Conservation (phyloP, 2,329 filamentous ascomycete species). For the Helotiales sp. region DNA sequence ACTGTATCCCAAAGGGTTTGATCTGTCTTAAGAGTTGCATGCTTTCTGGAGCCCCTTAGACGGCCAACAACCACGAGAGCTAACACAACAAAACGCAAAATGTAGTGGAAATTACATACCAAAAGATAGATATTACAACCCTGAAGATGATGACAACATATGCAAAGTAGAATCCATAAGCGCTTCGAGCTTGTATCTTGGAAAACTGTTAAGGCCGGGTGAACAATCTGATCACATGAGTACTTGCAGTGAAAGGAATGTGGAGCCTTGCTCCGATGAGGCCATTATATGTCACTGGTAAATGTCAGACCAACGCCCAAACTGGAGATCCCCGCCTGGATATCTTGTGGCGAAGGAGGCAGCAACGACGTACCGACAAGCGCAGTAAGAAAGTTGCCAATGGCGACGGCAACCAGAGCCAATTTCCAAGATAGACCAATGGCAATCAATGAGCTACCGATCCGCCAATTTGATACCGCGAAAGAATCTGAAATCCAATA, state of each 20-base stretch:
- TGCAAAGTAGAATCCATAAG: conserved; percentile 32
- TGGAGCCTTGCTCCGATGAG: conserved; percentile 30
- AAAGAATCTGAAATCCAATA: conserved; percentile 29
- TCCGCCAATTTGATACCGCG: conserved; percentile 22
- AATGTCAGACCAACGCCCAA: background rate
- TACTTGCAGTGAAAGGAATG: conserved; percentile 27
- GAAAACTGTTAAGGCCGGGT: background rate
- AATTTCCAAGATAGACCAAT: conserved; percentile 25
- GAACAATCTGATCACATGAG: background rate
- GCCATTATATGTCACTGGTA: conserved; percentile 22
- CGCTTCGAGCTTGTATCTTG: conserved; percentile 27
- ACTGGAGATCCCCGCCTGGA: background rate
- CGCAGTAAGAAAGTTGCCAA: conserved; percentile 22
- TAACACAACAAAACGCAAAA: too few relatives aligned
- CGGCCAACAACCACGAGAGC: too few relatives aligned
- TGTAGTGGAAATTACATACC: too few relatives aligned
- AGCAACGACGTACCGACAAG: conserved; percentile 9
- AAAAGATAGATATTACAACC: conserved; percentile 38
- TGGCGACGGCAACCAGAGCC: conserved; percentile 20
- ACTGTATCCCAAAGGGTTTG: too few relatives aligned
- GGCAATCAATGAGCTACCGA: conserved; percentile 20
- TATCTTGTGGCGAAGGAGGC: background rate
- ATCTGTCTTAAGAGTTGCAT: too few relatives aligned
- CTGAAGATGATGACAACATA: conserved; percentile 32
- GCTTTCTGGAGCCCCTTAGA: too few relatives aligned